phyloP scores from a whole-genome alignment of 257 asterid genomes.

The Solanum microdontum region DNA sequence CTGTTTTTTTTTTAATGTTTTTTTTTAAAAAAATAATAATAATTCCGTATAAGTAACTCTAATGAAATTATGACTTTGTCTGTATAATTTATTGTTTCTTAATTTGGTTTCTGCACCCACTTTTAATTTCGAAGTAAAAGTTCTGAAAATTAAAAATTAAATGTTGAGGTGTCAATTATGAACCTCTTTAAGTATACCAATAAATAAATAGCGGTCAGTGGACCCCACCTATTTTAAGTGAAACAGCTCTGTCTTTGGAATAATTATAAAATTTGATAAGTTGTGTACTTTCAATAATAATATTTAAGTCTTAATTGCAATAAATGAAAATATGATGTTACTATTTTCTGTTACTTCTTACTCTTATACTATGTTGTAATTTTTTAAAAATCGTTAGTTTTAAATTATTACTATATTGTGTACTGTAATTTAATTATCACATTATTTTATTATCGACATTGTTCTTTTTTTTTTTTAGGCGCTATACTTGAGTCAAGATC shows the following conservation, averaged over 20 bases:
- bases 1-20: neutral
- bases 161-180: neutral
- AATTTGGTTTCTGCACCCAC: neutral
- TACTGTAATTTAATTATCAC: too few species aligned
- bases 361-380: neutral
- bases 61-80: neutral
- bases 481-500: too few species aligned
- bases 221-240: neutral
- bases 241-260: neutral
- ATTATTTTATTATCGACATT: too few species aligned
- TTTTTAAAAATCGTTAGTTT: too few species aligned
- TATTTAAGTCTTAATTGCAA: neutral
- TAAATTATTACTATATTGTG: too few species aligned
- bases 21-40: neutral
- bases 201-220: neutral
- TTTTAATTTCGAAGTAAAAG: neutral
- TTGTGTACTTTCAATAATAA: neutral
- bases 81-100: neutral
- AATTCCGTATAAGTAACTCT: neutral
- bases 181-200: neutral
- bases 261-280: neutral
- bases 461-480: too few species aligned
- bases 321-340: neutral
- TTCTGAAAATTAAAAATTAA: neutral
- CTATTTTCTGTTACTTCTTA: neutral